phyloP scores from a whole-genome alignment of 2,329 filamentous ascomycete genomes.

The Coniochaeta sp. region DNA sequence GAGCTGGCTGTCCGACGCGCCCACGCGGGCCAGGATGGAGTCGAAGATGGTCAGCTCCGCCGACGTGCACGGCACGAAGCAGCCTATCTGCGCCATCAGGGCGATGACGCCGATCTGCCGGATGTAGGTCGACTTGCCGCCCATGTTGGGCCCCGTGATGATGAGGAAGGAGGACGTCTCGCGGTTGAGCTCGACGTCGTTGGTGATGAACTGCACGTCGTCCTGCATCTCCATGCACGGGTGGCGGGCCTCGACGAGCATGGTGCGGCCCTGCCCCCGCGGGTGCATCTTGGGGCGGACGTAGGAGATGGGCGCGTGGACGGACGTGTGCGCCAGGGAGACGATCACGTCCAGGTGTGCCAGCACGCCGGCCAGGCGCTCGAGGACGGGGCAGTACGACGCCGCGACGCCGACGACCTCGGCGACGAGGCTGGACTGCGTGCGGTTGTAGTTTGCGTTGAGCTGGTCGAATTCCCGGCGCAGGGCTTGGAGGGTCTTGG shows the following conservation, averaged over 20 bases:
- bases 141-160: constrained; percentile 98
- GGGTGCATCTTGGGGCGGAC: constrained; percentile 85
- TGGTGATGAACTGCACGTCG: constrained; percentile 97
- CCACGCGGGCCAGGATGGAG: constrained; percentile 90
- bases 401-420: constrained; percentile 92
- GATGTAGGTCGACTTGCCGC: constrained; percentile 97
- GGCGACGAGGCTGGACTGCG: constrained; percentile 80
- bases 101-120: constrained; percentile 95
- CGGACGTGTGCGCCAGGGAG: constrained; percentile 84
- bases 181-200: constrained; percentile 78
- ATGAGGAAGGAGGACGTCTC: constrained; percentile 84
- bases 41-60: constrained; percentile 95
- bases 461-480: constrained; percentile 91
- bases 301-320: constrained; percentile 88
- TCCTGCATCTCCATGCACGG: constrained; percentile 99
- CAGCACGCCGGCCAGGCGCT: constrained; percentile 79
- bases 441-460: constrained; percentile 90
- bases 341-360: constrained; percentile 94
- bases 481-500: constrained; percentile 67
- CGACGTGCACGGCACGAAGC: constrained; percentile 86
- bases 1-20: constrained; percentile 91
- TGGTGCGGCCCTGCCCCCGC: constrained; percentile 78
- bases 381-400: constrained; percentile 89
- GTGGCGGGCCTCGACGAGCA: constrained; percentile 88
- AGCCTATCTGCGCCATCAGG: constrained; percentile 93